Conservation (phyloP, 805 yeast species). For the Sporopachydermia quercuum region DNA sequence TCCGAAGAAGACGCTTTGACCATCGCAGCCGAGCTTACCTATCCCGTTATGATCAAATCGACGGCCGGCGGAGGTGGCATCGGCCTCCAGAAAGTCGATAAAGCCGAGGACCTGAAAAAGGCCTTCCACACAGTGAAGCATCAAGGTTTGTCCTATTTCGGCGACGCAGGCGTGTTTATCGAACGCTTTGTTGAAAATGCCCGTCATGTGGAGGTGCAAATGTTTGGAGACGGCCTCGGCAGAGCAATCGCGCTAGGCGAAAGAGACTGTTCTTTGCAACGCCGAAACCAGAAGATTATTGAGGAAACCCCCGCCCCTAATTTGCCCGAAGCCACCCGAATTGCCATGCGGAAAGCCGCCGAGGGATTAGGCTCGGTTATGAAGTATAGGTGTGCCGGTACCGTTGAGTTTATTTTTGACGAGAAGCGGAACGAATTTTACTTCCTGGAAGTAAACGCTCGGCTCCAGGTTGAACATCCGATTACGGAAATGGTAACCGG, state of each 20-base stretch:
- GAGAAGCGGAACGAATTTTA: constrained; percentile 77
- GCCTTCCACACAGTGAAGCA: constrained; percentile 87
- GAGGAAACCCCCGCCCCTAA: constrained; percentile 98
- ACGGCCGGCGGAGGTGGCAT: constrained; percentile 99
- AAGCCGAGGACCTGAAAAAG: constrained; percentile 61
- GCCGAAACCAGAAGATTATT: constrained; percentile 91
- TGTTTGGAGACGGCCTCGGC: constrained; percentile 93
- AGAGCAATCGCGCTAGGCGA: constrained; percentile 90
- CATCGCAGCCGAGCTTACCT: constrained; percentile 57
- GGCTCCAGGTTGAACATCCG: constrained; percentile 96
- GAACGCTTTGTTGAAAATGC: constrained; percentile 93
- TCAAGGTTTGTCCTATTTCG: constrained; percentile 86
- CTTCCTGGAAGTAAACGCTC: constrained; percentile 90
- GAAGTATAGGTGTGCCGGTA: constrained; percentile 94
- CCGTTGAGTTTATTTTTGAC: constrained; percentile 91
- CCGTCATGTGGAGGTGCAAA: constrained; percentile 92
- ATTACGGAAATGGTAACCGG: constrained; percentile 94
- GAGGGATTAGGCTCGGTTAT: constrained; percentile 68
- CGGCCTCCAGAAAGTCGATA: constrained; percentile 87
- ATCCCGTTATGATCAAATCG: constrained; percentile 91
- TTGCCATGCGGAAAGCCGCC: constrained; percentile 65
- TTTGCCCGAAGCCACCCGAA: constrained; percentile 67
- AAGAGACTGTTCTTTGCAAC: constrained; percentile 93
- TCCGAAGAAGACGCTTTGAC: constrained; percentile 59
- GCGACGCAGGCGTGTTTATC: constrained; percentile 88